Evolutionary conservation across 768 basidiomycete genomes (phyloP).

Genomic region (Lentinula sp.): DNA sequence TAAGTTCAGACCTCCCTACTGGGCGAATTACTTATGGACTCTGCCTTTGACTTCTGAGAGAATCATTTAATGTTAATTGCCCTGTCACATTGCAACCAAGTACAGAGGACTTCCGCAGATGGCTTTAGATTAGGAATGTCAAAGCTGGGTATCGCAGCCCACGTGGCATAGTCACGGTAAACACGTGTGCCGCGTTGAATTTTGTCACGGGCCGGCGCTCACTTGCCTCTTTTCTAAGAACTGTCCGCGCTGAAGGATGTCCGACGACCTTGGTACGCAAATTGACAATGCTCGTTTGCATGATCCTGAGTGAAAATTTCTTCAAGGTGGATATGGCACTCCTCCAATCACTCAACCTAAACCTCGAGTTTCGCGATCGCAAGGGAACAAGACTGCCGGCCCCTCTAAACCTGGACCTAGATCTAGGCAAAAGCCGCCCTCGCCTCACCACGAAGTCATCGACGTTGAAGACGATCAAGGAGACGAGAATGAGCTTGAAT

Average conservation of each 20-base stretch:
- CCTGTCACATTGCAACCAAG: background rate
- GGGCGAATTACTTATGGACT: no score
- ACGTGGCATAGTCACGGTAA: background rate
- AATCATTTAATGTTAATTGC: no score
- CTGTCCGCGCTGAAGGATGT: background rate
- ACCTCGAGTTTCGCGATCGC: background rate
- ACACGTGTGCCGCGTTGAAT: background rate
- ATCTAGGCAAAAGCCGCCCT: background rate
- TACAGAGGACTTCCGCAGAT: background rate
- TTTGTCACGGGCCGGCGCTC: background rate
- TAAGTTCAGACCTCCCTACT: no score
- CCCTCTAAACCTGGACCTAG: conserved; percentile 1
- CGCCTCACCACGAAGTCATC: background rate
- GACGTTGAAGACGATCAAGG: background rate
- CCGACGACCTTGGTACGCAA: background rate
- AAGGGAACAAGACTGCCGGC: background rate
- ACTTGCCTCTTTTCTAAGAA: background rate
- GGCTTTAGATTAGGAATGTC: background rate
- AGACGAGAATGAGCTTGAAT: background rate
- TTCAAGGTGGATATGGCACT: background rate
- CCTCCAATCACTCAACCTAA: background rate
- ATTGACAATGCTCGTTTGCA: background rate
- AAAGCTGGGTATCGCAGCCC: background rate
- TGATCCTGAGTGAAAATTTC: background rate
- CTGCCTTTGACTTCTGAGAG: no score